These are phyloP conservation scores for Triticum aestivum DNA, from an alignment of 176 grass and related monocot species.

Conservation along the genomic window IWGSC_CS_RefSeq_v2.1 NC_057801.1:541756392-541756891, in stretches of 20 bases:
- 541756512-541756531: background rate
- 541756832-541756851: constrained; percentile 90
- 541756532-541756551: background rate
- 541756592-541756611: constrained; percentile 33
- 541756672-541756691: constrained; percentile 93
- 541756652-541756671: constrained; percentile 76
- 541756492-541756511: background rate
- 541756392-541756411: background rate
- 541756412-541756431: background rate
- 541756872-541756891: constrained; percentile 6
- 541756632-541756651: constrained; percentile 86
- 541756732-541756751: background rate
- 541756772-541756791: constrained; percentile 66
- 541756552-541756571: background rate
- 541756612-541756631: constrained; percentile 95
- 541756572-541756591: constrained; percentile 28
- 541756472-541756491: background rate
- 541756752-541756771: constrained; percentile 19
- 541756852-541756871: constrained; percentile 62
- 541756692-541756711: constrained; percentile 43
- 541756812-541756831: constrained; percentile 52
- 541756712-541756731: constrained; percentile 19
- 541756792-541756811: constrained; percentile 60
- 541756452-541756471: background rate
- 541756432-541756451: background rate